Evolutionary conservation across 2,329 filamentous ascomycete species (phyloP), one percentile per base, ranked within the genome.

Genomic region (Aspergillus ustus): DNA sequence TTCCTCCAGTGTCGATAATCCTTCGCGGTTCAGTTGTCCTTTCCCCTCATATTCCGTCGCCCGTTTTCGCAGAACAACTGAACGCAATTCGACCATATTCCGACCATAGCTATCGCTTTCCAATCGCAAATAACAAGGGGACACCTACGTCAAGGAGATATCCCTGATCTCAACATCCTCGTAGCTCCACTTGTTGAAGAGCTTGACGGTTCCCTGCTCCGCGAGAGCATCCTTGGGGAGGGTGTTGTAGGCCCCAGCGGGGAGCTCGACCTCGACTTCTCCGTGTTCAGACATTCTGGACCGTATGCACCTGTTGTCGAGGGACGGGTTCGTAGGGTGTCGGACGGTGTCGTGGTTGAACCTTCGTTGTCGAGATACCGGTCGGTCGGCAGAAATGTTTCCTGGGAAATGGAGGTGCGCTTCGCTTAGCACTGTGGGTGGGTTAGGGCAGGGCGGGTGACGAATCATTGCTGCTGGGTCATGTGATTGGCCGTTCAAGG

Each of bases 91-190:
- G 58, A 49, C 28, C 57, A 43, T 22, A 52, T 40, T 40, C 15
- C 11, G 34, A 40, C 34, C 34, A 40, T 13, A 40, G 8, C 11
- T 15, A 40, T 40, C 34, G 34, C 9, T 40, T 40, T 13, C 34
- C 34, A 40, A 40, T 67, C 67, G 70, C 64, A 71, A 65, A 70
- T 71, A 73, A 63, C 60, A 63, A 66, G 51, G 66, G 66, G 59
- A 57, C 75, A 81, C 92, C 86, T 96, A 99, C 95, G 94, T 98
- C 86, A 99, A 88, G 78, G 95, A 99, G 85, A 99, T 98, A 82
- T 99, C 95, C 83, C 94, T 90, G 84, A 99, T 95, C 88, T 99
- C 95, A 80, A 99, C 94, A 89, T 98, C 92, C 82, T 95, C 95
- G 85, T 98, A 99, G 84, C 84, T 89, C 89, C 93, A 97, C 85